Evolutionary conservation across 805 yeast species (phyloP), one percentile per base, ranked within the genome.

Genomic region (Kodamaea kaohsiungensis): DNA sequence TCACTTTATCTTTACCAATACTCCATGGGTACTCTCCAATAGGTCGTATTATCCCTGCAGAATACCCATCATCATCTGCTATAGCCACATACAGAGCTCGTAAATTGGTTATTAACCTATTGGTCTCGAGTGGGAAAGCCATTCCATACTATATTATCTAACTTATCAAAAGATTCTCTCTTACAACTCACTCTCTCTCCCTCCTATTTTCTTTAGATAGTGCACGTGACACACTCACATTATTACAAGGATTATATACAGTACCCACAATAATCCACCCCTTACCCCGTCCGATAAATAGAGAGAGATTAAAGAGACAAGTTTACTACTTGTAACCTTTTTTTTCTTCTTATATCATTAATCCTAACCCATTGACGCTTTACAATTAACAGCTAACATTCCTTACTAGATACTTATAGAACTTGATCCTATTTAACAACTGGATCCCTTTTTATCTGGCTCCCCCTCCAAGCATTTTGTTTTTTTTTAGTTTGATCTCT

Each of bases 121-220:
- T 56, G 7, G 65, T 62, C 35, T 71, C 75, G 19, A 67, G 62
- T 3, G 78, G 75, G 49, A 74, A 68, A 25, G 78, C 72, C 80
- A 75, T 75, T 27, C 27, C n/a, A 17, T 38, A 7, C 33, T 30
- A n/a, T 18, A n/a, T n/a, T n/a, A n/a, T n/a, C n/a, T n/a, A 15
- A 22, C 33, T 43, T 17, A 13, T 13, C 15, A 17, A 43, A 43
- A n/a, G n/a, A n/a, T n/a, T n/a, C n/a, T n/a, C n/a, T n/a, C 19
- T 40, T 38, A n/a, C n/a, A n/a, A n/a, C n/a, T 16, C 8, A 38
- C 3, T 15, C 19, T 3, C 42, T 38, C 6, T 22, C 42, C 42
- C 42, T 38, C 42, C 42, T 38, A 38, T 38, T 38, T 38, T 18
- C 19, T 4, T 6, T n/a, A 9, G 22, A 18, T 40, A 18, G 43